phyloP scores from a whole-genome alignment of 2,329 filamentous ascomycete species.

The Fusarium torulosum region DNA sequence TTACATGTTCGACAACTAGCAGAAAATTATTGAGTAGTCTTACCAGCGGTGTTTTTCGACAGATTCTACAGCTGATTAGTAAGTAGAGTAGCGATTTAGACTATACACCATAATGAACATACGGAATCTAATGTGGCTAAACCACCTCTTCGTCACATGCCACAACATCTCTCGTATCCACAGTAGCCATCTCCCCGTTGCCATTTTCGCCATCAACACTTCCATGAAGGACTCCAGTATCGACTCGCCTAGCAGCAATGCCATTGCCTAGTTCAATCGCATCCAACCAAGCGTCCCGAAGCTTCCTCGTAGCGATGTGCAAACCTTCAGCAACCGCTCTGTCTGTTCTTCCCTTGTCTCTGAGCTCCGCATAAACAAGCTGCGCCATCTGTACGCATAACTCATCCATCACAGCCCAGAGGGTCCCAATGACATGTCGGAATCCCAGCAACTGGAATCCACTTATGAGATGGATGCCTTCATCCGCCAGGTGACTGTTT shows the following conservation, averaged over 20 bases:
- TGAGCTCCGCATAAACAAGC: background rate
- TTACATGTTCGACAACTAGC: no score
- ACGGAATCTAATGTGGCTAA: background rate
- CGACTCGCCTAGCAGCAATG: no score
- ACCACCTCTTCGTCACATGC: background rate
- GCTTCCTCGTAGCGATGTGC: background rate
- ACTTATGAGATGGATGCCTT: background rate
- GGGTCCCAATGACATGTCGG: background rate
- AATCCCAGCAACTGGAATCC: background rate
- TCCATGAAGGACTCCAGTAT: background rate
- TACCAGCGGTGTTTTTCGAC: no score
- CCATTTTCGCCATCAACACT: background rate
- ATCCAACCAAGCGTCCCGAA: background rate
- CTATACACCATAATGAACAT: background rate
- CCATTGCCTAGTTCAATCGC: accelerated
- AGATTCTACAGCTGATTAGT: no score
- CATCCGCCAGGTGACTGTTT: background rate
- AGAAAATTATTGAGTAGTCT: no score
- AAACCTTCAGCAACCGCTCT: background rate
- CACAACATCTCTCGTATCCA: background rate
- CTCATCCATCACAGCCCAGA: background rate
- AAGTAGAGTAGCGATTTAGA: no score
- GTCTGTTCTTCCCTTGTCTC: background rate
- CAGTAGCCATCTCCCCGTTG: background rate
- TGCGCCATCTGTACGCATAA: background rate